phyloP scores from a whole-genome alignment of 2,329 filamentous ascomycete genomes.

The Botryotinia globosa region DNA sequence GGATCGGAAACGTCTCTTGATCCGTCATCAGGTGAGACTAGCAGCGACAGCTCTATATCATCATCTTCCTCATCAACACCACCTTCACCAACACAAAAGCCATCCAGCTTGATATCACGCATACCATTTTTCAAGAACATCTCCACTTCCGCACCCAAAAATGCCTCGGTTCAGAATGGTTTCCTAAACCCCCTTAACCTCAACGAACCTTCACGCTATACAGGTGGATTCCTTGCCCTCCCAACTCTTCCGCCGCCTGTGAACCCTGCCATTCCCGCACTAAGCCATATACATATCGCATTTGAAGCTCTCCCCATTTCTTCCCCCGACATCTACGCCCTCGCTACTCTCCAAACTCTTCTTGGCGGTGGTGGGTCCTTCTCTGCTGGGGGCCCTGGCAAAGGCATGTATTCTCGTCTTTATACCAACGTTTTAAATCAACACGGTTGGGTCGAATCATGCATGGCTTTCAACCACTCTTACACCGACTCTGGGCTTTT shows the following conservation, averaged over 20 bases:
- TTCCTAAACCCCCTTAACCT: conserved; percentile 46
- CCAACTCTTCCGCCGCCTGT: conserved; percentile 74
- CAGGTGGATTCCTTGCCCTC: conserved; percentile 86
- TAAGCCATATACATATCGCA: conserved; percentile 91
- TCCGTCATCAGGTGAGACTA: conserved; percentile 37
- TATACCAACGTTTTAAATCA: conserved; percentile 99
- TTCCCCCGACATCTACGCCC: conserved; percentile 90
- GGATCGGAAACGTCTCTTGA: conserved; percentile 57
- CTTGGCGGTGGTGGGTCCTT: conserved; percentile 96
- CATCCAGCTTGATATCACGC: conserved; percentile 71
- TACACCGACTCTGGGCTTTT: conserved; percentile 96
- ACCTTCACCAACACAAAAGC: conserved; percentile 46
- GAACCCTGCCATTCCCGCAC: conserved; percentile 73
- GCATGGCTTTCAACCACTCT: conserved; percentile 93
- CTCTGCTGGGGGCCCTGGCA: conserved; percentile 91
- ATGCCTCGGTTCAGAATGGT: conserved; percentile 53
- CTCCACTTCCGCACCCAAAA: conserved; percentile 67
- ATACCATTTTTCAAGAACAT: conserved; percentile 89
- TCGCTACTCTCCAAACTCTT: conserved; percentile 91
- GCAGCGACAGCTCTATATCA: conserved; percentile 39
- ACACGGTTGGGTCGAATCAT: conserved; percentile 95
- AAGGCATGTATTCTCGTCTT: conserved; percentile 97
- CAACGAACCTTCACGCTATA: conserved; percentile 73
- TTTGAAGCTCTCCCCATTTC: conserved; percentile 93
- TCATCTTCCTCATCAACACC: conserved; percentile 41